Base-by-base conservation (phyloP, 2,329 filamentous ascomycete genomes). In the Talaromyces sp. region DNA sequence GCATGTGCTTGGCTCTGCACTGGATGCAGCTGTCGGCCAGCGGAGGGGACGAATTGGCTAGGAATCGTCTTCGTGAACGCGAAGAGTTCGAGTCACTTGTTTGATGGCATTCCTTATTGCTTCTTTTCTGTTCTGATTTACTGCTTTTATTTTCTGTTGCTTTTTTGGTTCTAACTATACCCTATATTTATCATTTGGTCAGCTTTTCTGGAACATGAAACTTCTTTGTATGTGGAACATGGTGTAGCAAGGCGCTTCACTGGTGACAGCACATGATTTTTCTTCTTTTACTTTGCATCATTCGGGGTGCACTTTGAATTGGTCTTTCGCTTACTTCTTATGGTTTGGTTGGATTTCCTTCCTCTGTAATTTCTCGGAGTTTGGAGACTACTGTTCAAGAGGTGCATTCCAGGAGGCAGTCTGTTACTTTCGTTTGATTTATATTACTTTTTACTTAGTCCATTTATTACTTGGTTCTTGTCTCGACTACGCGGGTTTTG, bases 1-100 rank as follows among this genome's bases (percentile, higher is more conserved):
- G 92, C 49, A 95, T 98, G 90, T 97, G 93, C 69, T 86, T 96
- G 60, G 93, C 93, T 10, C 87, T 96, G 75, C 93, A 98, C 79
- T 98, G 93, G 93, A 97, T 98, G 92, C 91, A 93, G 77, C 82
- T 90, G 65, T 92, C 90, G 41, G 89, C 91, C 67, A 84, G 84
- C 58, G 92, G 92, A n/a, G 92, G 92, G 1, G 93, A 98, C 72
- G 85, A 89, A 70, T 80, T 96, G 66, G 93, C 93, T 21, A 88
- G 86, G 71, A 89, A 88, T 72, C 93, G 93, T 76, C 78, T 97
- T 73, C 84, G 88, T 64, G 90, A 96, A 77, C 76, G 84, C 53
- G 82, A 84, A 67, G 84, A 87, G 70, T 82, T 86, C 72, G 84
- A 86, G 69, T 82, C 78, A 57, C 80, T 85, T 69, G 80, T 81